Base-by-base conservation (phyloP, 75 land plant species). In the Pinus albicaulis region DNA sequence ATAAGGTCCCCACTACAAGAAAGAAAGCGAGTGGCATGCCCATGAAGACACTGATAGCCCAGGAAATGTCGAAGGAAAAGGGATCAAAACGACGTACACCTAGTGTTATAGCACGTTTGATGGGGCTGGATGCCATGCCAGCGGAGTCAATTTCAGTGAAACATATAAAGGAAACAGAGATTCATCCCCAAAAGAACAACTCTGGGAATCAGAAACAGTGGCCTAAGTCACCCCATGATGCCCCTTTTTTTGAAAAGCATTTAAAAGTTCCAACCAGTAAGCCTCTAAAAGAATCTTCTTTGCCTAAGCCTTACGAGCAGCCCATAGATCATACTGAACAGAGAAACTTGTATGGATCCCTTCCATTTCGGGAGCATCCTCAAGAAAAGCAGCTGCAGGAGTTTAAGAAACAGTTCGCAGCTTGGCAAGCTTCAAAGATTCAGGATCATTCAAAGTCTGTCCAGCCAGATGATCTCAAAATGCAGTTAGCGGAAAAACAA, bases 31-130 rank as follows among this genome's bases (percentile, higher is more conserved):
- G 34, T 69, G 85, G 84, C 61, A 78, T 73, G 56, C 80, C 95
- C 57, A 92, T 92, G 82, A 92, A 92, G 84, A 84, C 80, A 55
- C 59, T 90, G 78, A 92, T 90, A 59, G 81, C 80, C 44, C 81
- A 83, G 26, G 92, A 92, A 38, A 83, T 86, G 24, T 80, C 79
- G 19, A 83, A 83, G 76, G 71, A 72, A 77, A 44, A 76, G 68
- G 86, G 77, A 36, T 59, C 77, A 34, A 90, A 77, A 70, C 83
- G 86, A 0, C 80, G 83, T 66, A 72, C 83, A 20, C 98, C 98
- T n/a, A 91, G 88, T 77, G 90, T 98, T 56, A 92, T 98, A 44
- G 99, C 99, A 3, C 93, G 98, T 57, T 80, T 98, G 28, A 98
- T 98, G 99, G 99, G 99, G 3, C 77, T 98, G 80, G 96, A 95